A percentile compares a stretch with the other conserved stretches of the same genome.
Conservation (phyloP, 2,329 filamentous ascomycete genomes). For the Colletotrichum tropicicola region DNA sequence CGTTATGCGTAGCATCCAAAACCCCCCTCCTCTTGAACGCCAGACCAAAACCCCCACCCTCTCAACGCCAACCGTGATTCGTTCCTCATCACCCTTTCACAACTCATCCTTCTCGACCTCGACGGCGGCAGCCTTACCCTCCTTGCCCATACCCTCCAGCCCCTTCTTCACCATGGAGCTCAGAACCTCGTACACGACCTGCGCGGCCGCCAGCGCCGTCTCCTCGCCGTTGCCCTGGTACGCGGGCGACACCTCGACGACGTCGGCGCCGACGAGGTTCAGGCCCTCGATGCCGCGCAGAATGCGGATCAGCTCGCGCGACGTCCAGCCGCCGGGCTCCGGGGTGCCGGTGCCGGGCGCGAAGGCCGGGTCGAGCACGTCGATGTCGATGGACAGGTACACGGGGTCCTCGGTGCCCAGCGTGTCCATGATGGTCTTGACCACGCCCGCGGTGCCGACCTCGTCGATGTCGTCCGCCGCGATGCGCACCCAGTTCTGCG, state of each 20-base stretch:
- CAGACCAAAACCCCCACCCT: not conserved
- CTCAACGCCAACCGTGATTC: not conserved
- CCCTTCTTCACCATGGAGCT: conserved; percentile 75
- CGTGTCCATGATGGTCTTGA: conserved; percentile 73
- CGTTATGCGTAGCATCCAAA: not conserved
- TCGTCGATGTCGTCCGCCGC: conserved; percentile 90
- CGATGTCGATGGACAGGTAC: conserved; percentile 70
- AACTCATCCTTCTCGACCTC: conserved; percentile 47
- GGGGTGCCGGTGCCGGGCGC: conserved; percentile 85
- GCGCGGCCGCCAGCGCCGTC: conserved; percentile 83
- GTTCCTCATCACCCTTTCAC: conserved; percentile 31
- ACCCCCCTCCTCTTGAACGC: not conserved
- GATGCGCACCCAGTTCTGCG: conserved; percentile 83
- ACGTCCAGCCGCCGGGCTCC: conserved; percentile 92
- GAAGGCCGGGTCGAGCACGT: conserved; percentile 47
- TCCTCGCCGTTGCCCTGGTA: conserved; percentile 85
- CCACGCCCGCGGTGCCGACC: conserved; percentile 75
- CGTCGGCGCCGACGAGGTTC: conserved; percentile 88
- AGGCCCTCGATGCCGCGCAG: conserved; percentile 82
- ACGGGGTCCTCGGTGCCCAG: conserved; percentile 81
- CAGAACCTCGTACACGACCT: conserved; percentile 87
- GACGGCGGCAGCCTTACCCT: conserved; percentile 33
- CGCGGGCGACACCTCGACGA: conserved; percentile 88
- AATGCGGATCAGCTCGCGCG: conserved; percentile 85
- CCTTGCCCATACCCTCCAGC: conserved; percentile 46